Evolutionary conservation across 257 asterid species (phyloP), one percentile per base, ranked within the genome.

Genomic region (Capsicum chinense): DNA sequence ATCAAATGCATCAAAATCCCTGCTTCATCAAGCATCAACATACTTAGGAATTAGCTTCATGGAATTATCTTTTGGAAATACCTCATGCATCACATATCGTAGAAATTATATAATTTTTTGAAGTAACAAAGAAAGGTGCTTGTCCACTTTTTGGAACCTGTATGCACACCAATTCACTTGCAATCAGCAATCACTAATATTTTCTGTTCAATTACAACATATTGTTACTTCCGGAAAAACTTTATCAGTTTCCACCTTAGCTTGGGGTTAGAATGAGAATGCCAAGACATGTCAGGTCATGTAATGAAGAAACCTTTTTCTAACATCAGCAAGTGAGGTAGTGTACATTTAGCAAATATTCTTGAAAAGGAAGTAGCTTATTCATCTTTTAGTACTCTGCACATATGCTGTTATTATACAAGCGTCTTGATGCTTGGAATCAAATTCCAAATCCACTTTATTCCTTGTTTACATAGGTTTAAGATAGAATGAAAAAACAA

Each of bases 1-100:
- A 88, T 96, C 98, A 89, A 94, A 96, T 83, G 91, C 94, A 87
- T 96, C 98, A 88, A 96, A 96, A 84, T 96, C 99, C 97, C 99
- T 96, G 97, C 50, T 79, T 84, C 59, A 85, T 58, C 85, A 73
- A 84, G 67, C 17, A 68, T 47, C 80, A n/a, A 5, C 80, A 54
- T 50, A 58, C 11, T 68, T 66, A 6, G 73, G 73, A 70, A 64
- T 70, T 33, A 63, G 9, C 76, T 64, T 81, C 74, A 63, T 1
- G 39, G 33, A 35, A 59, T 80, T 42, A 56, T 44, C 60, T 60
- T 81, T 62, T 7, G 10, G 70, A 44, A 81, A 81, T 62, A 60
- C 76, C 70, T 50, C 39, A 56, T 16, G 79, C 3, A 83, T 54
- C 54, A 56, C 44, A 67, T 56, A 14, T 13, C 26, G 48, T 71